phyloP scores from a whole-genome alignment of 139 green algal genomes.

The Tetradesmus obliquus region DNA sequence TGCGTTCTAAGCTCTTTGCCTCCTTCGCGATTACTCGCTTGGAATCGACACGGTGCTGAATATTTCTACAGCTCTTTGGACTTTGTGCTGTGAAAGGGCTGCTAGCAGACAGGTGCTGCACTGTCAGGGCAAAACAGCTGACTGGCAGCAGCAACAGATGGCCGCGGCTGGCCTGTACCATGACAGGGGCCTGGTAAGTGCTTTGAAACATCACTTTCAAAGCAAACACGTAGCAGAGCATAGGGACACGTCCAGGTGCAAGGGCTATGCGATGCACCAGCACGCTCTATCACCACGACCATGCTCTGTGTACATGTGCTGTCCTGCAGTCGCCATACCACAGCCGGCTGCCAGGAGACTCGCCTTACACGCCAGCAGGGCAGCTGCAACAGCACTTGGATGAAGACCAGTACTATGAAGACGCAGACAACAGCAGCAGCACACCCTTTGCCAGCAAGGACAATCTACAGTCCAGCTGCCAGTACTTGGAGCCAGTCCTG shows the following conservation, averaged over 20 bases:
- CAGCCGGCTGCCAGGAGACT: neutral
- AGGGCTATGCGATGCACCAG: no score
- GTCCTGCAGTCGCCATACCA: neutral
- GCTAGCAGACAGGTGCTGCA: neutral
- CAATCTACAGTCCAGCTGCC: neutral
- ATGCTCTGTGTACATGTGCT: neutral
- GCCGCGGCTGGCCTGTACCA: neutral
- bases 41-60: no score
- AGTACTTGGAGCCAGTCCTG: conserved; percentile 23
- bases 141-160: neutral
- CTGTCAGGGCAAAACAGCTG: neutral
- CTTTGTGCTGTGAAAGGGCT: neutral
- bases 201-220: neutral
- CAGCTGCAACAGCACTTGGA: neutral
- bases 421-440: neutral
- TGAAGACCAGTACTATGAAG: neutral
- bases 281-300: neutral
- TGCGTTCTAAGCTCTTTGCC: neutral
- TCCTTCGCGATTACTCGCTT: neutral
- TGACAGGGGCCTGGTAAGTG: neutral
- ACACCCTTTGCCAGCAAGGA: conserved; percentile 3
- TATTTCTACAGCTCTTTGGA: neutral
- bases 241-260: neutral
- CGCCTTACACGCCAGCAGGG: neutral
- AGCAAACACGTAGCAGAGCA: no score